These are phyloP conservation scores for Gremmenia infestans DNA, from an alignment of 2,329 filamentous ascomycete species.

Conservation along the genomic window DNA sequence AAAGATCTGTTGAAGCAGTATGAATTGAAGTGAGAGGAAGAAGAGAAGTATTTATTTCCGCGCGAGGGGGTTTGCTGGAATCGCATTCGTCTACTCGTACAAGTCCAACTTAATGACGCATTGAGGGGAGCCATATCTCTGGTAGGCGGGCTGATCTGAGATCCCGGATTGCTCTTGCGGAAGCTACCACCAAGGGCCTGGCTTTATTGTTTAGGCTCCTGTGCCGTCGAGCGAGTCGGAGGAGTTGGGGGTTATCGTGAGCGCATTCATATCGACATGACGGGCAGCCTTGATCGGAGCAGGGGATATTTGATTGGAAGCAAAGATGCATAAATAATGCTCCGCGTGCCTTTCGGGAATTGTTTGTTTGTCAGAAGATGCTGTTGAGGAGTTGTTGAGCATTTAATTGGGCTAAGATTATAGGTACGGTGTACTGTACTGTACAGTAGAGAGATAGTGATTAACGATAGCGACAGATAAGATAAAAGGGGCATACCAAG, in stretches of 20 bases:
- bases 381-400: neutral
- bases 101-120: slow-evolving; percentile 16
- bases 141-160: neutral
- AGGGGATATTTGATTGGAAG: neutral
- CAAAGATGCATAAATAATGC: neutral
- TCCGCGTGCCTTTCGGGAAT: neutral
- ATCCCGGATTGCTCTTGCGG: neutral
- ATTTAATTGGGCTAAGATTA: neutral
- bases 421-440: neutral
- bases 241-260: neutral
- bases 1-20: slow-evolving; percentile 18
- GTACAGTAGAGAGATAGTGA: neutral
- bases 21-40: slow-evolving; percentile 1
- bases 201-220: too few relatives aligned
- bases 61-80: neutral
- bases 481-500: neutral
- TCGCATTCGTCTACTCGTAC: neutral
- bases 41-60: slow-evolving; percentile 2
- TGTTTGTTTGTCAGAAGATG: neutral
- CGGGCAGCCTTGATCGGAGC: neutral
- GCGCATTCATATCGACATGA: neutral
- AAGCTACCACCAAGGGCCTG: too few relatives aligned
- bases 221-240: too few relatives aligned
- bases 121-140: slow-evolving; percentile 1
- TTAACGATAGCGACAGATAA: neutral